phyloP scores from a whole-genome alignment of 495 filamentous ascomycete genomes.

The Apodospora peruviana region DNA sequence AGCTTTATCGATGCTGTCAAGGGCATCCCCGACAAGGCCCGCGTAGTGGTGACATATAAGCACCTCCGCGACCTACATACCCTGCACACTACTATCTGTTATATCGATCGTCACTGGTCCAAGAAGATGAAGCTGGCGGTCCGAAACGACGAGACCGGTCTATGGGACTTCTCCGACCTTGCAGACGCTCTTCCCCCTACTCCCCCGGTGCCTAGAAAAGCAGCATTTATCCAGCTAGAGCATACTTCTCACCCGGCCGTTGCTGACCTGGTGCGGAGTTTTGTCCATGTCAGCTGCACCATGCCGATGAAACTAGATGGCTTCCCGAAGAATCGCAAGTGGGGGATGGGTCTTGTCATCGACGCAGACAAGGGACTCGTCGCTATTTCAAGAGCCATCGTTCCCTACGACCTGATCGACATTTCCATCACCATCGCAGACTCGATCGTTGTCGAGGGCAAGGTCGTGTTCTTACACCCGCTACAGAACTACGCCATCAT shows the following conservation, averaged over 20 bases:
- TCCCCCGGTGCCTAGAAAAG: constrained; percentile 65
- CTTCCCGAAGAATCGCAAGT: constrained; percentile 86
- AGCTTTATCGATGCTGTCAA: constrained; percentile 91
- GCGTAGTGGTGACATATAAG: constrained; percentile 91
- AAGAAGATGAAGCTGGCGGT: constrained; percentile 89
- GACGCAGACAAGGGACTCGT: constrained; percentile 95
- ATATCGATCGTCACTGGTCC: constrained; percentile 92
- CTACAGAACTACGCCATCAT: constrained; percentile 95
- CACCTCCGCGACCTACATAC: constrained; percentile 94
- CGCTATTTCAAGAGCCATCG: constrained; percentile 83
- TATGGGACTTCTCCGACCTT: constrained; percentile 93
- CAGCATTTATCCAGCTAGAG: constrained; percentile 85
- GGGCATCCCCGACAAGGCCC: constrained; percentile 77
- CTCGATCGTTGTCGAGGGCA: constrained; percentile 87
- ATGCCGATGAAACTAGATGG: constrained; percentile 96
- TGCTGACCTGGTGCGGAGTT: constrained; percentile 87
- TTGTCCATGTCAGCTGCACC: constrained; percentile 84
- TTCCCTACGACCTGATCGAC: constrained; percentile 95
- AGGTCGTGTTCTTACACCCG: constrained; percentile 96
- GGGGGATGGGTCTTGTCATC: constrained; percentile 90
- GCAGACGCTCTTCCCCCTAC: constrained; percentile 70
- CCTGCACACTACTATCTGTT: constrained; percentile 83
- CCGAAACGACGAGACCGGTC: constrained; percentile 81
- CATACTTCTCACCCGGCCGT: constrained; percentile 85
- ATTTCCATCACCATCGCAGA: constrained; percentile 93